Conservation (phyloP, 2,329 filamentous ascomycete species). For the Fusarium tupiense region DNA sequence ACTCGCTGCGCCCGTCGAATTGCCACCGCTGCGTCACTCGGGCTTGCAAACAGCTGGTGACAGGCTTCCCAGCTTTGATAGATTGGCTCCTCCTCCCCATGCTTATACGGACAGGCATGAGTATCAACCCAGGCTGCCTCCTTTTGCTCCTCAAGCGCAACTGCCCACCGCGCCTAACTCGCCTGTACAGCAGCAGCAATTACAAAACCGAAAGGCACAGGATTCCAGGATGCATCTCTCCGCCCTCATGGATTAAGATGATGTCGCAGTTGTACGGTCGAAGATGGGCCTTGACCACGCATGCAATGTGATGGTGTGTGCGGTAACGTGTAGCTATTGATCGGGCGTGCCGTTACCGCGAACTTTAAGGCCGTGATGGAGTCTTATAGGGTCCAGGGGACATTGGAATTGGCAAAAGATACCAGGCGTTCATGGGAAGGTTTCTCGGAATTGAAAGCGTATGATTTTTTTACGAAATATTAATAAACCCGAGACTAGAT, state of each 20-base stretch:
- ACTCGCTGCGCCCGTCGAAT: slow-evolving; percentile 52
- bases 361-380: background rate
- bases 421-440: slow-evolving; percentile 25
- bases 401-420: slow-evolving; percentile 21
- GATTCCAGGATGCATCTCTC: slow-evolving; percentile 42
- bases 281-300: background rate
- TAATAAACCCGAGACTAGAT: background rate
- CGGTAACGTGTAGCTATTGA: background rate
- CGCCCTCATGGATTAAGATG: slow-evolving; percentile 31
- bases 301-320: background rate
- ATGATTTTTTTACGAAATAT: background rate
- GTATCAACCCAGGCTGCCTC: slow-evolving; percentile 25
- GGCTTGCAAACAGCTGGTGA: slow-evolving; percentile 2
- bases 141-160: slow-evolving; percentile 31
- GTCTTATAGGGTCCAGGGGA: background rate
- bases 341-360: background rate
- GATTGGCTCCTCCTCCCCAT: slow-evolving; percentile 15
- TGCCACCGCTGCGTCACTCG: slow-evolving; percentile 50
- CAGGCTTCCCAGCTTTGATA: slow-evolving; percentile 46
- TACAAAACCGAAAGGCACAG: slow-evolving; percentile 23
- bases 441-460: background rate
- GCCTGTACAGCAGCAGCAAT: slow-evolving; percentile 29
- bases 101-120: slow-evolving; percentile 13
- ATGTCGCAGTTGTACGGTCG: background rate
- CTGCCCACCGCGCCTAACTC: slow-evolving; percentile 45